These are phyloP conservation scores for Cryptosporidium felis DNA, from an alignment of 169 alveolate species.

Conservation along the genomic window DNA sequence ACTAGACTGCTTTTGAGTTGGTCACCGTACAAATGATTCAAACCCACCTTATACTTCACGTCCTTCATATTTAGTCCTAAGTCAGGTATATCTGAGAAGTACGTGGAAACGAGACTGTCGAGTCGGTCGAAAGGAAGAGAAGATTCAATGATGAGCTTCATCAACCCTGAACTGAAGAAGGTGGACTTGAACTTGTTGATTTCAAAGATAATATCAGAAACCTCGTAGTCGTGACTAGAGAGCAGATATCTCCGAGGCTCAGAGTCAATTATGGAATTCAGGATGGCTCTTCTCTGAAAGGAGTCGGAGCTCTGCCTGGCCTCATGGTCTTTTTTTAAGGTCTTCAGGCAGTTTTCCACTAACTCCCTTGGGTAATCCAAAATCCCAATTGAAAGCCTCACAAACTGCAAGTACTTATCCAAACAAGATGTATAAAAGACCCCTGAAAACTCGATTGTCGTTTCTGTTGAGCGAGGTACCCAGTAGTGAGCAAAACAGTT, in stretches of 20 bases:
- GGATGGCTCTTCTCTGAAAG: background rate
- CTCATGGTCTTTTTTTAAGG: background rate
- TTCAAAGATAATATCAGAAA: background rate
- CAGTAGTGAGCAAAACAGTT: slow-evolving; percentile 14
- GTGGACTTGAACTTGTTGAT: background rate
- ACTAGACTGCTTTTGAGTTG: background rate
- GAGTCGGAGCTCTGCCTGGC: background rate
- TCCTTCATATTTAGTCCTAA: background rate
- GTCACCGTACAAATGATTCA: background rate
- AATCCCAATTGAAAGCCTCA: background rate
- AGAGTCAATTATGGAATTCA: background rate
- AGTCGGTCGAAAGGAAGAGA: background rate
- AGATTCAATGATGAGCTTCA: slow-evolving; percentile 15
- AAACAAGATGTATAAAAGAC: slow-evolving; percentile 2
- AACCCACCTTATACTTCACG: background rate
- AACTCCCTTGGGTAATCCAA: background rate
- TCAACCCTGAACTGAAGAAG: background rate
- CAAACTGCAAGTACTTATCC: background rate
- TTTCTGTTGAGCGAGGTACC: slow-evolving; percentile 26
- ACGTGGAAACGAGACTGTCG: background rate
- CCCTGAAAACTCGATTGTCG: slow-evolving; percentile 24
- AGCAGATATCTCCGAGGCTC: background rate
- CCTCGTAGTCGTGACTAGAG: background rate
- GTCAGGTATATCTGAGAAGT: slow-evolving; percentile 1
- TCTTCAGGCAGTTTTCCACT: background rate